Evolutionary conservation across 2,329 filamentous ascomycete species (phyloP).

Genomic region (Botrytis tulipae): DNA sequence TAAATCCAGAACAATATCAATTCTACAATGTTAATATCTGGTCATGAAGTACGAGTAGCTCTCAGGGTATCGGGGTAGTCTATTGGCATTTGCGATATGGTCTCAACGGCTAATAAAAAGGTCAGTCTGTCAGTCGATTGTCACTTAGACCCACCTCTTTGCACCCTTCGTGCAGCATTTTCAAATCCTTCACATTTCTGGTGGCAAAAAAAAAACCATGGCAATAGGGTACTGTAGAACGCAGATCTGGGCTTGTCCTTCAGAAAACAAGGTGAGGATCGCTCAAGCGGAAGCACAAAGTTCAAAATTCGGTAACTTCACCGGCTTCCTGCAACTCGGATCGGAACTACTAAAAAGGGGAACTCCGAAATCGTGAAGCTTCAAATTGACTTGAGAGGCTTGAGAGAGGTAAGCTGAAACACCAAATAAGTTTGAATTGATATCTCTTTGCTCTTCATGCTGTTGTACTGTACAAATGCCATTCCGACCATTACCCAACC

Average conservation of each 20-base stretch:
- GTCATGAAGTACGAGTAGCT: background rate
- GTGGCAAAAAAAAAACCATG: background rate
- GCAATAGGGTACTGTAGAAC: background rate
- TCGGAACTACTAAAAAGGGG: background rate
- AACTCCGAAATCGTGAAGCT: background rate
- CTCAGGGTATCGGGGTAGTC: background rate
- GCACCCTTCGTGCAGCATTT: slow-evolving; percentile 7
- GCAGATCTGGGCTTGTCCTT: slow-evolving; percentile 9
- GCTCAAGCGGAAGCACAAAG: background rate
- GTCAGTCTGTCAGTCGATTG: background rate
- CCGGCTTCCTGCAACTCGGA: slow-evolving; percentile 8
- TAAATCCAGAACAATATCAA: background rate
- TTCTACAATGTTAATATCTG: background rate
- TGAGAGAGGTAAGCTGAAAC: background rate
- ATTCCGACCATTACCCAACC: slow-evolving; percentile 1
- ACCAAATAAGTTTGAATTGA: slow-evolving; percentile 18
- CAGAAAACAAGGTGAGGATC: slow-evolving; percentile 6
- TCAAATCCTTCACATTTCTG: background rate
- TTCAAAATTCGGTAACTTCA: background rate
- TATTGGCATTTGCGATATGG: background rate
- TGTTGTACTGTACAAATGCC: slow-evolving; percentile 39
- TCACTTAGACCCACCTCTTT: background rate
- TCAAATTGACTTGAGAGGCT: background rate
- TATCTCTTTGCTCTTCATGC: slow-evolving; percentile 22
- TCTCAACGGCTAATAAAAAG: background rate